phyloP scores from a whole-genome alignment of 2,329 filamentous ascomycete species.

The Rutstroemia sp. region DNA sequence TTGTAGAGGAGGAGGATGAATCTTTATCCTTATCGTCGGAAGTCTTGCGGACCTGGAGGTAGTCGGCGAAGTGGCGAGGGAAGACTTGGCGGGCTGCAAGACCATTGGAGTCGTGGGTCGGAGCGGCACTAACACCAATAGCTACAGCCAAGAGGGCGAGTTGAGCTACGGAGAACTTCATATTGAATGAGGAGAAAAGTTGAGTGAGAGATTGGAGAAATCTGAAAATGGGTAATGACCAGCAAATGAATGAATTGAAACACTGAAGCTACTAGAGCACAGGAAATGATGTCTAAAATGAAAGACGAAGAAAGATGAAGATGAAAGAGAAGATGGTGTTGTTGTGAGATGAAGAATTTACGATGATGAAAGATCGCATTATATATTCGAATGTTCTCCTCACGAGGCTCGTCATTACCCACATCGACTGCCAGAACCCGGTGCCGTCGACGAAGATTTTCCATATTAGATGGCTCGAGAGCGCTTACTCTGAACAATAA shows the following conservation, averaged over 20 bases:
- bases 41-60: not conserved
- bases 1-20: not conserved
- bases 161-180: slow-evolving; percentile 3
- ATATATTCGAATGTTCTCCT: not conserved
- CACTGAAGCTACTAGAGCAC: not conserved
- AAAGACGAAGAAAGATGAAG: not conserved
- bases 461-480: not conserved
- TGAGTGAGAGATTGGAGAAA: not conserved
- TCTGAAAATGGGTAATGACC: not conserved
- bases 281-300: not conserved
- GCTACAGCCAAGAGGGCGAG: not conserved
- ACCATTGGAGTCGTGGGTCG: not conserved
- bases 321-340: not conserved
- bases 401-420: not conserved
- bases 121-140: not conserved
- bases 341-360: not conserved
- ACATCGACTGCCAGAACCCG: not conserved
- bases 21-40: not conserved
- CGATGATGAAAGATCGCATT: not conserved
- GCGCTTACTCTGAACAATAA: not conserved
- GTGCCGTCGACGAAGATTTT: not conserved
- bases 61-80: not conserved
- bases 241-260: not conserved
- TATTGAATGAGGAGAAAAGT: not conserved
- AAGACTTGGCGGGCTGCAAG: not conserved